Evolutionary conservation across 768 basidiomycete genomes (phyloP), one percentile per base, ranked within the genome.

Genomic region (Chalciporus chontae): DNA sequence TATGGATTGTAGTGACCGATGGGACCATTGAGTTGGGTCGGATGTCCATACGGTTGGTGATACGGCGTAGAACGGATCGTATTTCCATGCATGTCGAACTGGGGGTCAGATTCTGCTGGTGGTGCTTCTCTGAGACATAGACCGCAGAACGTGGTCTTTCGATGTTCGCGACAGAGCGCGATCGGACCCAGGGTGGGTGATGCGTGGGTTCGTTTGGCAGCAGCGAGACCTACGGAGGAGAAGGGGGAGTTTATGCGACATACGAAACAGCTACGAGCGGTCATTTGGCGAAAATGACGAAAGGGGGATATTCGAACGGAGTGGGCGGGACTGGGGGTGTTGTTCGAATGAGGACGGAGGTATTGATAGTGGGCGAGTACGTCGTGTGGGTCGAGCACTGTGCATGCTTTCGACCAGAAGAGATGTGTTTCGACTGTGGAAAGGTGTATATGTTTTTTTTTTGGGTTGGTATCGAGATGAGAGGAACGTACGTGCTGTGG

Each of bases 381-480:
- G 59, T 85, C 84, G 38, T 74, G 68, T 6, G 85, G 84, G 69
- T 89, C 86, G 53, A 88, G 69, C 26, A 79, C 63, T 3, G 75
- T 62, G 48, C 79, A 74, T 1, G 83, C 85, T 51, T 85, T 81
- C 52, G 74, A 73, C 86, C 86, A 89, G 61, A 86, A 87, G 15
- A 75, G 65, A 69, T 88, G 86, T 8, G 74, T 72, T 71, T 86
- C 80, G 49, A 89, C 86, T 88, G n/a, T n/a, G n/a, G n/a, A n/a
- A n/a, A n/a, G n/a, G n/a, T n/a, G n/a, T n/a, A n/a, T n/a, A n/a
- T n/a, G n/a, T n/a, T n/a, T n/a, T n/a, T n/a, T n/a, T n/a, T n/a
- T n/a, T n/a, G n/a, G n/a, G n/a, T n/a, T n/a, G n/a, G n/a, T n/a
- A n/a, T n/a, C n/a, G n/a, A n/a, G n/a, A n/a, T n/a, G 6, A 43